A percentile compares a stretch with the other conserved stretches of the same genome.
Evolutionary conservation across 2,329 filamentous ascomycete genomes (phyloP).

Genomic region (Colletotrichum viniferum): DNA sequence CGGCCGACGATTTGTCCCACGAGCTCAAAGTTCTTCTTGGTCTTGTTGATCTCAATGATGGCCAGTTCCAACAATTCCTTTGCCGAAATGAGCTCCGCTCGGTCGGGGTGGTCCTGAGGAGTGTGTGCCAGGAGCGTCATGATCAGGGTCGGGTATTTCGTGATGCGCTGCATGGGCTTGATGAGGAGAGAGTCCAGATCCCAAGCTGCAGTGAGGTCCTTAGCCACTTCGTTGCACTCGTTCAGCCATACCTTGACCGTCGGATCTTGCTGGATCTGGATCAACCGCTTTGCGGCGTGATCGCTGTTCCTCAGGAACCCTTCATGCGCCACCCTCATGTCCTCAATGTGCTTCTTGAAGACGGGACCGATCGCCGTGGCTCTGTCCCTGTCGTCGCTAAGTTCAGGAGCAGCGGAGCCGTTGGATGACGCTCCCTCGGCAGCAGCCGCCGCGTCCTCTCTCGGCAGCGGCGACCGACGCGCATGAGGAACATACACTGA

Average conservation of each 20-base stretch:
- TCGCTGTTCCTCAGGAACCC: slow-evolving; percentile 69
- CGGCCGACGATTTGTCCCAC: slow-evolving; percentile 87
- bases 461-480: slow-evolving; percentile 45
- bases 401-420: slow-evolving; percentile 42
- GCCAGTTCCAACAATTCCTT: slow-evolving; percentile 65
- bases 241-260: slow-evolving; percentile 83
- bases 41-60: slow-evolving; percentile 87
- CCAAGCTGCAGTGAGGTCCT: slow-evolving; percentile 93
- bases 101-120: slow-evolving; percentile 82
- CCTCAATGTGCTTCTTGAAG: slow-evolving; percentile 61
- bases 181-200: slow-evolving; percentile 94
- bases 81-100: slow-evolving; percentile 62
- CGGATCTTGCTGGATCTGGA: slow-evolving; percentile 66
- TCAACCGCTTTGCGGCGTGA: slow-evolving; percentile 63
- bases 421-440: slow-evolving; percentile 35
- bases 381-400: slow-evolving; percentile 58
- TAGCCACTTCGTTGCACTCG: slow-evolving; percentile 90
- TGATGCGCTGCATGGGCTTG: slow-evolving; percentile 93
- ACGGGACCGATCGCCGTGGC: slow-evolving; percentile 56
- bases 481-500: slow-evolving; percentile 75
- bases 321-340: slow-evolving; percentile 66
- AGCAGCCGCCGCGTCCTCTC: slow-evolving; percentile 45
- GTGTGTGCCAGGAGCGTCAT: slow-evolving; percentile 81
- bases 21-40: slow-evolving; percentile 92
- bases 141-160: slow-evolving; percentile 91